These are phyloP conservation scores for Schizosaccharomyces osmophilus DNA, from an alignment of 805 yeast genomes.

Conservation along the genomic window DNA sequence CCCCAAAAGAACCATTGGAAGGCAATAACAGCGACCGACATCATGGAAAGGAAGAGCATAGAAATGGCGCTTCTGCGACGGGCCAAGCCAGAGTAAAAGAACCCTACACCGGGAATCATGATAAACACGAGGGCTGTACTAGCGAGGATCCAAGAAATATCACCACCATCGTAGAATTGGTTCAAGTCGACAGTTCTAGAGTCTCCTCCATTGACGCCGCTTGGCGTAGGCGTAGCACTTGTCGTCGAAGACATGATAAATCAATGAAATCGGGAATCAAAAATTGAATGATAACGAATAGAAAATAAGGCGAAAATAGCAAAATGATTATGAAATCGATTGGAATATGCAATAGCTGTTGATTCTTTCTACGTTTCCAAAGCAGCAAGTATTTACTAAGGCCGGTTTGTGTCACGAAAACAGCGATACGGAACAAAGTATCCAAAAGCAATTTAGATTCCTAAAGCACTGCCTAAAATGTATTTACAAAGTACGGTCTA, in stretches of 20 bases:
- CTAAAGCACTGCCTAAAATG: too few relatives aligned
- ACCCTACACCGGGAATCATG: slow-evolving; percentile 91
- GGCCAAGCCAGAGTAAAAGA: slow-evolving; percentile 76
- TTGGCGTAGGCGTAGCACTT: slow-evolving; percentile 8
- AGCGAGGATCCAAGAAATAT: slow-evolving; percentile 62
- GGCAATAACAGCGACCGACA: slow-evolving; percentile 57
- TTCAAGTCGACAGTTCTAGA: slow-evolving; percentile 39
- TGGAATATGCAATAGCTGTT: too few relatives aligned
- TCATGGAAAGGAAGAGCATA: slow-evolving; percentile 76
- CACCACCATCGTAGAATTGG: slow-evolving; percentile 26
- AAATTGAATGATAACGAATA: too few relatives aligned
- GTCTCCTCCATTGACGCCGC: slow-evolving; percentile 45
- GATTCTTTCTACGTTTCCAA: too few relatives aligned
- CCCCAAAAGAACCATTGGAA: slow-evolving; percentile 99
- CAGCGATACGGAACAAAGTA: too few relatives aligned
- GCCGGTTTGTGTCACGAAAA: too few relatives aligned
- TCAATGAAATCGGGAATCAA: too few relatives aligned
- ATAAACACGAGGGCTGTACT: slow-evolving; percentile 73
- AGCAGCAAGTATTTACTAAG: too few relatives aligned
- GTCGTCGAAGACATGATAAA: neutral
- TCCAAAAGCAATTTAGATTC: too few relatives aligned
- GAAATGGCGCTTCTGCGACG: slow-evolving; percentile 92
- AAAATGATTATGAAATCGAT: too few relatives aligned
- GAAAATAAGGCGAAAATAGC: too few relatives aligned
- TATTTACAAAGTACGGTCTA: too few relatives aligned